Evolutionary conservation across 1,139 yeast genomes (phyloP).

Genomic region (Hemisphaericaspora subhashii): DNA sequence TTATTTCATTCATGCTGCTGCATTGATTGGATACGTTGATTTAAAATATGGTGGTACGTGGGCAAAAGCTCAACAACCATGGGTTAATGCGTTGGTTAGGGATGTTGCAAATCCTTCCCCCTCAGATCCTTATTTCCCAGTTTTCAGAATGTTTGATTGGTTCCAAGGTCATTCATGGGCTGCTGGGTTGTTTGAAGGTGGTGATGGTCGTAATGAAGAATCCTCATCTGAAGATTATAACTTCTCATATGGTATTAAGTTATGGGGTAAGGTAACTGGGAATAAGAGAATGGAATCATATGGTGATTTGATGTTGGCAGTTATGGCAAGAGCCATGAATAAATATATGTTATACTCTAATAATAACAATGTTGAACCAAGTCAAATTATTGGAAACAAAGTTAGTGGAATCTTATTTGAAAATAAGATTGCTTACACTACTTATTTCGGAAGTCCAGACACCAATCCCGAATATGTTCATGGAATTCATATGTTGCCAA

Average conservation of each 20-base stretch:
- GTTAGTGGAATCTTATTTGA: slow-evolving; percentile 79
- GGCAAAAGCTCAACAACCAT: slow-evolving; percentile 54
- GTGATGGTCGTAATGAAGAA: slow-evolving; percentile 80
- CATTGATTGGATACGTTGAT: slow-evolving; percentile 68
- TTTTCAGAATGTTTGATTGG: slow-evolving; percentile 76
- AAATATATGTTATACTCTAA: slow-evolving; percentile 56
- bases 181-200: slow-evolving; percentile 64
- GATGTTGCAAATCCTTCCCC: slow-evolving; percentile 74
- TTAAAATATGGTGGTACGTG: slow-evolving; percentile 52
- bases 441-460: slow-evolving; percentile 45
- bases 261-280: slow-evolving; percentile 73
- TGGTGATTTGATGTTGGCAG: slow-evolving; percentile 70
- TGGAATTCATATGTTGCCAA: slow-evolving; percentile 87
- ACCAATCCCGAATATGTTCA: slow-evolving; percentile 72
- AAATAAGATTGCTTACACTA: slow-evolving; percentile 87
- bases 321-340: slow-evolving; percentile 61
- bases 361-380: slow-evolving; percentile 61
- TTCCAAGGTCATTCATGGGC: slow-evolving; percentile 86
- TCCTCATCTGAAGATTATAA: slow-evolving; percentile 79
- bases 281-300: slow-evolving; percentile 68
- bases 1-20: slow-evolving; percentile 74
- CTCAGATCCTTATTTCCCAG: slow-evolving; percentile 67
- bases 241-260: slow-evolving; percentile 77
- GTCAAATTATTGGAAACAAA: slow-evolving; percentile 55
- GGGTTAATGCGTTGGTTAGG: slow-evolving; percentile 51